A percentile compares a stretch with the other conserved stretches of the same genome.
Conservation (phyloP, 202 grass and related monocot species). For the Zoysia matrella region DNA sequence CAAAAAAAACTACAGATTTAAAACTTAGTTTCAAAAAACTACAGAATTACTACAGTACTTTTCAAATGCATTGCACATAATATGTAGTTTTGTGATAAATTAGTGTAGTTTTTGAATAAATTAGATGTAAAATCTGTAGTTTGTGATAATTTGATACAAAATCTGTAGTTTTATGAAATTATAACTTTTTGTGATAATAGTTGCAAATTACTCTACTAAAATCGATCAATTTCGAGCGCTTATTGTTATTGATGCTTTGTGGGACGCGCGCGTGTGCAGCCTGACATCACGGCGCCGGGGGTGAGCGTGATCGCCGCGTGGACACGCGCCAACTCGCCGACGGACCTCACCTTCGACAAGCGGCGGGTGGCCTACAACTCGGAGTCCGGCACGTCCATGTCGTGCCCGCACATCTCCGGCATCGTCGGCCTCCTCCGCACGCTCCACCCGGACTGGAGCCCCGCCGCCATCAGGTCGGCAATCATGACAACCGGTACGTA, state of each 20-base stretch:
- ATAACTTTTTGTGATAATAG: too few species aligned
- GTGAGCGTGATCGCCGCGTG: slow-evolving; percentile 73
- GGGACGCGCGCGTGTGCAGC: slow-evolving; percentile 17
- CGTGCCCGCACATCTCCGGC: slow-evolving; percentile 81
- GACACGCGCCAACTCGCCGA: slow-evolving; percentile 47
- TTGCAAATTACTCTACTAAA: too few species aligned
- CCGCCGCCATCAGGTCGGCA: slow-evolving; percentile 20
- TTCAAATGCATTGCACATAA: too few species aligned
- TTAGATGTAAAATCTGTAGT: too few species aligned
- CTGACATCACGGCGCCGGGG: slow-evolving; percentile 70
- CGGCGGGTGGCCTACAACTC: slow-evolving; percentile 67
- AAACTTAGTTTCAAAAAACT: too few species aligned
- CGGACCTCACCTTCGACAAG: slow-evolving; percentile 42
- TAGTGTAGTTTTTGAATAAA: too few species aligned
- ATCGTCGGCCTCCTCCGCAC: slow-evolving; percentile 63
- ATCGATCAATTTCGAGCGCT: background rate
- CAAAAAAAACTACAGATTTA: too few species aligned
- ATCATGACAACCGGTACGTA: slow-evolving; percentile 70
- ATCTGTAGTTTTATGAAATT: too few species aligned
- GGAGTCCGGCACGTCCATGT: slow-evolving; percentile 72
- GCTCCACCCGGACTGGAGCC: slow-evolving; percentile 49
- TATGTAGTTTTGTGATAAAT: too few species aligned
- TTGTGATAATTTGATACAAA: too few species aligned
- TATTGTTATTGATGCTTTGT: background rate
- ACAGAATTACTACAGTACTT: too few species aligned